Percentiles rank a stretch among this genome's conserved stretches.
Conservation (phyloP, 768 basidiomycete genomes). For the Lentinula boryana region DNA sequence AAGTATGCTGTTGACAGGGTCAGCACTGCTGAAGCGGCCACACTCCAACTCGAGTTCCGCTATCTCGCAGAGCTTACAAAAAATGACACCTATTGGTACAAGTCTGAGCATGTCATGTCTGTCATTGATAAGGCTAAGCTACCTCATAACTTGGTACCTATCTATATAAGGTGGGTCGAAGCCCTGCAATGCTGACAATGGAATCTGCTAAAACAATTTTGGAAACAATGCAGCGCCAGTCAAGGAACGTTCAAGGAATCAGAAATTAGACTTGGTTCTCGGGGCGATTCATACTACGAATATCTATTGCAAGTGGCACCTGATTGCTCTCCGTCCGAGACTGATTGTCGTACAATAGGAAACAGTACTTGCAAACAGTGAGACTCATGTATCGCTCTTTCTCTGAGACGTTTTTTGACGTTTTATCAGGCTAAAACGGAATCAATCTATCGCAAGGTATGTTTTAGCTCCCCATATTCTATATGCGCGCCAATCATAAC, state of each 20-base stretch:
- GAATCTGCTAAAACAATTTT: not conserved
- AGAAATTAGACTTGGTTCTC: conserved; percentile 68
- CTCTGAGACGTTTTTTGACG: not conserved
- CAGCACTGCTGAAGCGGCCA: conserved; percentile 66
- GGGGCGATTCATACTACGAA: conserved; percentile 81
- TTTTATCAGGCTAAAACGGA: conserved; percentile 46
- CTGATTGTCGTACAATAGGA: conserved; percentile 19
- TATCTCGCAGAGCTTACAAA: conserved; percentile 62
- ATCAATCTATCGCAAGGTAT: conserved; percentile 52
- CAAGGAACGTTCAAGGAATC: conserved; percentile 28
- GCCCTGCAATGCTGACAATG: not conserved
- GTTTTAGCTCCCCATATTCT: conserved; percentile 7
- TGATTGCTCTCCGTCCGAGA: not conserved
- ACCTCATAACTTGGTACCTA: conserved; percentile 59
- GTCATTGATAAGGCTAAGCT: conserved; percentile 46
- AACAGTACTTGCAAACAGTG: conserved; percentile 65
- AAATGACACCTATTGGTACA: conserved; percentile 60
- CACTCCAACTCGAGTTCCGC: conserved; percentile 70
- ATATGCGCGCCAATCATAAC: not conserved
- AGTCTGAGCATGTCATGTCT: conserved; percentile 59
- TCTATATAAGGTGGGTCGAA: conserved; percentile 56
- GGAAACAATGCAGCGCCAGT: conserved; percentile 10
- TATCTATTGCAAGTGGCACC: conserved; percentile 48
- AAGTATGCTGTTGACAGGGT: conserved; percentile 42
- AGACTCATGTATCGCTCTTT: conserved; percentile 11